phyloP scores from a whole-genome alignment of 73 alveolate species.

The Chromera velia region DNA sequence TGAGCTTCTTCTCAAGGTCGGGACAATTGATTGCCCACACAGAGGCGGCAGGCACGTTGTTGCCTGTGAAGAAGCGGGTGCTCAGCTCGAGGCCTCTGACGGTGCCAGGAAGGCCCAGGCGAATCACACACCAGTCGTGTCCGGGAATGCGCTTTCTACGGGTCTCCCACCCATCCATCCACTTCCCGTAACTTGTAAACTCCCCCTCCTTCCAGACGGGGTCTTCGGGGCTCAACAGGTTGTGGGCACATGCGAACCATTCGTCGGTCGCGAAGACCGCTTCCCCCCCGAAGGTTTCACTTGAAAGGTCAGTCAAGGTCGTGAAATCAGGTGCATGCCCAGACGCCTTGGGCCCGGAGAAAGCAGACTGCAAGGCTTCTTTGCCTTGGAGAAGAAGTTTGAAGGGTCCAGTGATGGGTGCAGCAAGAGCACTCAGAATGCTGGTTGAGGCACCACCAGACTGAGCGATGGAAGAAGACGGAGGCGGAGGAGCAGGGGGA shows the following conservation, averaged over 20 bases:
- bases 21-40: neutral
- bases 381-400: too few species aligned
- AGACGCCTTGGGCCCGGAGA: too few species aligned
- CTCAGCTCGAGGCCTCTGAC: neutral
- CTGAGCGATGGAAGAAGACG: too few species aligned
- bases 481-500: too few species aligned
- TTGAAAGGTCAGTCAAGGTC: neutral
- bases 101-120: neutral
- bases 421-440: too few species aligned
- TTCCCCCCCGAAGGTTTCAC: neutral
- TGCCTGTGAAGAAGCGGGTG: neutral
- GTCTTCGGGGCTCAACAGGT: neutral
- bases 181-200: neutral
- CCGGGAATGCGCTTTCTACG: neutral
- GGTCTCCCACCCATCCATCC: slow-evolving; percentile 4
- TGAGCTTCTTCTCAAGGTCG: neutral
- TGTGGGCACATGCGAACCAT: neutral
- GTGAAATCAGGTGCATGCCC: neutral
- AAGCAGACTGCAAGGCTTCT: too few species aligned
- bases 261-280: slow-evolving; percentile 7
- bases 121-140: neutral
- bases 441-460: too few species aligned
- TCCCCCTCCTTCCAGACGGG: slow-evolving; percentile 1
- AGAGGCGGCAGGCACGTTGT: neutral
- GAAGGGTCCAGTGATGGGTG: too few species aligned